Evolutionary conservation across 2,329 filamentous ascomycete genomes (phyloP).

Genomic region (Scytalidium sp.): DNA sequence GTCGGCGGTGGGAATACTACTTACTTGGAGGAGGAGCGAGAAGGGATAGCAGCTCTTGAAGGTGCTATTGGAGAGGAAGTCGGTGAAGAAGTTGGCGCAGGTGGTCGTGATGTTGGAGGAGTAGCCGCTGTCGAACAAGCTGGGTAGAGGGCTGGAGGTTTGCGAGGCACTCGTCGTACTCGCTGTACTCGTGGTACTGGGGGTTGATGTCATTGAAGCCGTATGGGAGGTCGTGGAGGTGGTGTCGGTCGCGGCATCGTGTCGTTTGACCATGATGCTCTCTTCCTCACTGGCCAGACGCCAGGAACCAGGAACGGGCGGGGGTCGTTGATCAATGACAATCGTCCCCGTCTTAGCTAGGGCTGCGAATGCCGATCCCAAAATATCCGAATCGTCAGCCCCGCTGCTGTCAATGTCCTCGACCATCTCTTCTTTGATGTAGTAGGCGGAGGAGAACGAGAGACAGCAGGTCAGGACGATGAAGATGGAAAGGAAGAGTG

Average conservation of each 20-base stretch:
- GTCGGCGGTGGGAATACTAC: slow-evolving; percentile 17
- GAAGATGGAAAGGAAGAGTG: not conserved
- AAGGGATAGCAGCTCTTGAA: slow-evolving; percentile 68
- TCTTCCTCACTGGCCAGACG: slow-evolving; percentile 1
- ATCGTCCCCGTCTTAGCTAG: slow-evolving; percentile 25
- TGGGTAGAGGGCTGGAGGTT: slow-evolving; percentile 48
- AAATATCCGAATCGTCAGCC: slow-evolving; percentile 1
- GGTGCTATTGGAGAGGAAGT: slow-evolving; percentile 22
- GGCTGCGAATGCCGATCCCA: slow-evolving; percentile 20
- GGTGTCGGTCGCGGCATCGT: not conserved
- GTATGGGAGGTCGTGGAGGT: not conserved
- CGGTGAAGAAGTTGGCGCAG: slow-evolving; percentile 25
- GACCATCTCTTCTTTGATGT: slow-evolving; percentile 9
- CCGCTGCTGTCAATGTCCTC: slow-evolving; percentile 2
- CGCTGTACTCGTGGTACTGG: slow-evolving; percentile 6
- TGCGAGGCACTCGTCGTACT: slow-evolving; percentile 16
- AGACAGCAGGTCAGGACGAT: not conserved
- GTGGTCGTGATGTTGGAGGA: slow-evolving; percentile 55
- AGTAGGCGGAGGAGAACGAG: not conserved
- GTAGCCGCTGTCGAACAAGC: slow-evolving; percentile 64
- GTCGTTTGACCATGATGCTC: slow-evolving; percentile 4
- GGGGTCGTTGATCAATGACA: slow-evolving; percentile 24
- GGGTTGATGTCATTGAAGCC: not conserved
- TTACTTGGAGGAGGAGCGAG: slow-evolving; percentile 77
- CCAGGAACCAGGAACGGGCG: slow-evolving; percentile 11